Evolutionary conservation across 305 asterid species (phyloP), one percentile per base, ranked within the genome.

Genomic region (Rubia tinctorum): DNA sequence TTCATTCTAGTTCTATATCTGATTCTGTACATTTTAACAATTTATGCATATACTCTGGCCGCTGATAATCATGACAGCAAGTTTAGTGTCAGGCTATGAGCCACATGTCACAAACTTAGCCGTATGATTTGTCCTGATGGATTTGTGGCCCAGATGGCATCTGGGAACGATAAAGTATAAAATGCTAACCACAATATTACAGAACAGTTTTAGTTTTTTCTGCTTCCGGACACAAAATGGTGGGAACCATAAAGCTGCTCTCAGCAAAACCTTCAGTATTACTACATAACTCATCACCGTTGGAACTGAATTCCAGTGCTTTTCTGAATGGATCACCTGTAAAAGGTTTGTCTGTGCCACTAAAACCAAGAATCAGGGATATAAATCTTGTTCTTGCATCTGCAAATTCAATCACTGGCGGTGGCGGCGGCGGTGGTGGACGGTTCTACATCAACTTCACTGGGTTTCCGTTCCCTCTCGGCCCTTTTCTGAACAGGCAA

Each of bases 391-490:
- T 81, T 59, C 87, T 86, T 75, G 81, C 91, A 23, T 74, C 96
- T 63, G 80, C 81, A 23, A 75, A 58, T 15, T 51, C 58, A 17
- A 51, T 14, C 58, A 51, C 58, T 15, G 58, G n/a, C n/a, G n/a
- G n/a, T n/a, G n/a, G n/a, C 63, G 75, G 83, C 14, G 73, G 71
- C 23, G 76, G 84, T 40, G 85, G 86, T 43, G 93, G 95, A 45
- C 88, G 90, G 81, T 91, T 94, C 75, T 94, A 94, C 84, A 78
- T 91, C 79, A 94, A 91, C 72, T 79, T 94, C 81, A 91, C 97
- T 17, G 99, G 97, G 0, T 94, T 94, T 53, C 99, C 99, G 5
- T 94, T 94, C 71, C 98, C 97, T 70, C 97, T 94, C 25, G 99
- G 99, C 10, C 99, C 99, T 70, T 94, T 94, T 66, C 93, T 94